Percentiles rank a stretch among this genome's conserved stretches.
phyloP scores from a whole-genome alignment of 176 grass and related monocot genomes.

The Tillandsia leiboldiana region DNA sequence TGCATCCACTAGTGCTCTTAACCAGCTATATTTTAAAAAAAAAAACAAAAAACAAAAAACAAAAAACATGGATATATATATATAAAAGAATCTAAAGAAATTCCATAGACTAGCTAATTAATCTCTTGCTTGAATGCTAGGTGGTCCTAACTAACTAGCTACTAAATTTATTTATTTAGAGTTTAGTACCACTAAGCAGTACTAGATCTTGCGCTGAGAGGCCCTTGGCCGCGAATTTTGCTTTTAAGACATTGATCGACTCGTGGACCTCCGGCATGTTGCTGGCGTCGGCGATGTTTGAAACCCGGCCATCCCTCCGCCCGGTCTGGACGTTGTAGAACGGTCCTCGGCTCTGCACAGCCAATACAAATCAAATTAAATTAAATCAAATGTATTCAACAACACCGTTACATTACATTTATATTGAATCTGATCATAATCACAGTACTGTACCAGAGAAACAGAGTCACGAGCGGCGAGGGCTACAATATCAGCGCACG shows the following conservation, averaged over 20 bases:
- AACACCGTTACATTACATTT: background rate
- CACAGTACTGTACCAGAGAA: slow-evolving; percentile 22
- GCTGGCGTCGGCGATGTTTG: slow-evolving; percentile 38
- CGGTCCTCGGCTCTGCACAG: slow-evolving; percentile 53
- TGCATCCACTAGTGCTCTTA: too few relatives aligned
- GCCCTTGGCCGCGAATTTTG: slow-evolving; percentile 62
- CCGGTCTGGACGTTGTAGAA: slow-evolving; percentile 66
- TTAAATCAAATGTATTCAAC: slow-evolving; percentile 1
- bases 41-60: too few relatives aligned
- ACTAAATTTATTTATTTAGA: too few relatives aligned
- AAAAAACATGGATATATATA: too few relatives aligned
- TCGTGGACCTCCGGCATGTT: slow-evolving; percentile 59
- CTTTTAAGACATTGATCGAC: slow-evolving; percentile 26
- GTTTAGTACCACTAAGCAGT: slow-evolving; percentile 46
- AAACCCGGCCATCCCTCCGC: slow-evolving; percentile 43
- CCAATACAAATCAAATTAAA: background rate
- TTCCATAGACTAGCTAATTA: too few relatives aligned
- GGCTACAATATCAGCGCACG: slow-evolving; percentile 67
- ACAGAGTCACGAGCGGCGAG: slow-evolving; percentile 63
- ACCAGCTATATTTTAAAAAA: too few relatives aligned
- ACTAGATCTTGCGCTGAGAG: slow-evolving; percentile 72
- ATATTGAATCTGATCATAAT: background rate
- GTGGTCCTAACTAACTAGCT: too few relatives aligned
- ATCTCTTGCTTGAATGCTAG: too few relatives aligned
- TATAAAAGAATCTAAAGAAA: too few relatives aligned